Conservation (phyloP, 495 filamentous ascomycete species). For the Penicillium cinerascens region DNA sequence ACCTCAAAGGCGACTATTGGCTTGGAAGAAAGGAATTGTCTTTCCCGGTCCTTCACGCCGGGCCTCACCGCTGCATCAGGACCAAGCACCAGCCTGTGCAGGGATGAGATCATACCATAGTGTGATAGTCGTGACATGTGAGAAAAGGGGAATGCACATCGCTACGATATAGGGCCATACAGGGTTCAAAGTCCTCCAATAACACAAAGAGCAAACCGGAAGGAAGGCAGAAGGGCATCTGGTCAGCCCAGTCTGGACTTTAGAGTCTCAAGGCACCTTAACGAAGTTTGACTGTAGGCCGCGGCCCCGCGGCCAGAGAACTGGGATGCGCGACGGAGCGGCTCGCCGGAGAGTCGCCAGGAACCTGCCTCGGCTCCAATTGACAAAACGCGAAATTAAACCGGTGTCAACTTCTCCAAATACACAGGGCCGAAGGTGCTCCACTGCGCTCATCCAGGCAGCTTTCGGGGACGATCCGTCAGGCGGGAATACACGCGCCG, state of each 20-base stretch:
- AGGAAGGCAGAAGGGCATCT: not conserved
- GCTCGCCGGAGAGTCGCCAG: not conserved
- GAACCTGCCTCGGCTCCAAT: not conserved
- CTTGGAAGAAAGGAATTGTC: not conserved
- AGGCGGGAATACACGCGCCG: constrained; percentile 17
- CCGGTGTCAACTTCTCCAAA: not conserved
- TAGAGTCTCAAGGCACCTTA: not conserved
- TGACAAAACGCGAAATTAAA: not conserved
- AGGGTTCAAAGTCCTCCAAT: not conserved
- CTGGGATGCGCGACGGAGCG: not conserved
- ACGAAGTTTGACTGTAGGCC: not conserved
- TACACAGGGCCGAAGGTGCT: not conserved
- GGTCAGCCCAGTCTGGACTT: not conserved
- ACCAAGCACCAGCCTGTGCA: not conserved
- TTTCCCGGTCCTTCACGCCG: not conserved
- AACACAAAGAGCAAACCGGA: not conserved
- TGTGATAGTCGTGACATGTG: not conserved
- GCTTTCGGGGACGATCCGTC: constrained; percentile 19
- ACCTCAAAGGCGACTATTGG: constrained; percentile 6
- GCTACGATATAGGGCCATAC: not conserved
- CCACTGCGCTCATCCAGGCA: constrained; percentile 11
- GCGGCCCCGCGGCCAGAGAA: not conserved
- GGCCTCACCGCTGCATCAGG: not conserved
- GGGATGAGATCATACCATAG: not conserved
- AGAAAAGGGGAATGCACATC: not conserved